A percentile compares a stretch with the other conserved stretches of the same genome.
phyloP scores from a whole-genome alignment of 1,284 basidiomycete genomes.

The Ceratobasidium sp. region DNA sequence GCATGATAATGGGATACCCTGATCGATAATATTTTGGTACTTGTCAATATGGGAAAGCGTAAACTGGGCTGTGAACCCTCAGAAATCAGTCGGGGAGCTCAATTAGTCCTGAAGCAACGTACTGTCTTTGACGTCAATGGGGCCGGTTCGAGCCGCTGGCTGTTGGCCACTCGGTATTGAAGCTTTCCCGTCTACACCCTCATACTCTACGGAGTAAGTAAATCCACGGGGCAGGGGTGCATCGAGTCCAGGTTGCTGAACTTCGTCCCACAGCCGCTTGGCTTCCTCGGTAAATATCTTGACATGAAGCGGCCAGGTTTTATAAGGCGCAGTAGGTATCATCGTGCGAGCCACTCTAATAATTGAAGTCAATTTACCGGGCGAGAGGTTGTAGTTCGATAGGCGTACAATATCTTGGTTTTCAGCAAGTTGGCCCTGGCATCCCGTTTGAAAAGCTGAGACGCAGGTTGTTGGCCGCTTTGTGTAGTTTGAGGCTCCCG shows the following conservation, averaged over 20 bases:
- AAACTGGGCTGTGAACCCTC: constrained; percentile 62
- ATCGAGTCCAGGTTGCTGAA: constrained; percentile 50
- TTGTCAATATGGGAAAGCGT: constrained; percentile 70
- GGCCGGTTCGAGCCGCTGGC: constrained; percentile 66
- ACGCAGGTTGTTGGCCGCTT: constrained; percentile 3
- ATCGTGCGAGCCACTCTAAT: constrained; percentile 53
- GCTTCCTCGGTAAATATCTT: constrained; percentile 50
- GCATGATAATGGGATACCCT: constrained; percentile 61
- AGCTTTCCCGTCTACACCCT: constrained; percentile 77
- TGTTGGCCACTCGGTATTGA: constrained; percentile 57
- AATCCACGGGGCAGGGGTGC: constrained; percentile 66
- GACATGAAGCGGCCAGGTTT: constrained; percentile 50
- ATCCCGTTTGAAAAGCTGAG: constrained; percentile 48
- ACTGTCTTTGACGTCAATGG: constrained; percentile 78
- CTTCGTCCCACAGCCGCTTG: constrained; percentile 55
- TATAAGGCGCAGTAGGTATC: constrained; percentile 48
- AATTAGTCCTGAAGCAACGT: constrained; percentile 24
- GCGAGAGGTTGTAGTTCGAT: neutral
- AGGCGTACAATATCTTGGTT: constrained; percentile 47
- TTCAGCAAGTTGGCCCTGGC: constrained; percentile 39
- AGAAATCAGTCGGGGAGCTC: neutral
- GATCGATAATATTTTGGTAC: constrained; percentile 61
- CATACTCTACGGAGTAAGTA: constrained; percentile 68
- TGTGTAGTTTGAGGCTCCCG: constrained; percentile 52
- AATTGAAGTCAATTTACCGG: neutral